phyloP scores from a whole-genome alignment of 1,139 yeast species.

The Protomyces pachydermus region DNA sequence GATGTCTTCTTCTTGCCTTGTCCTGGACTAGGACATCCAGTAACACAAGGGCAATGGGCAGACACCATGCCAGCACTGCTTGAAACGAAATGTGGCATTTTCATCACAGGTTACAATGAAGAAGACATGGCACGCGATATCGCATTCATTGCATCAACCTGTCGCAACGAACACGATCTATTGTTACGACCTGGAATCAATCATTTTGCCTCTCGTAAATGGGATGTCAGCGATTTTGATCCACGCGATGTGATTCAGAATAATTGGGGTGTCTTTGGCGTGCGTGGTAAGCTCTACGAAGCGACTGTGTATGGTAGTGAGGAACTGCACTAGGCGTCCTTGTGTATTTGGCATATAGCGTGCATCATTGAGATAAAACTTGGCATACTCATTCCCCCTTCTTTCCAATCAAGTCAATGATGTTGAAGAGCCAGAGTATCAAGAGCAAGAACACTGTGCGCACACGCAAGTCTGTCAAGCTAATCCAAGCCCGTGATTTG shows the following conservation, averaged over 20 bases:
- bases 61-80: conserved; percentile 77
- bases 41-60: conserved; percentile 71
- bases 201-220: conserved; percentile 23
- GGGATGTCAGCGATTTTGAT: conserved; percentile 22
- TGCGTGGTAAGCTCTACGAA: conserved; percentile 25
- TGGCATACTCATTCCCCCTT: background rate
- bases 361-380: background rate
- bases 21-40: conserved; percentile 87
- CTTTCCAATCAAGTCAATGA: background rate
- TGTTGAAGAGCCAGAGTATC: background rate
- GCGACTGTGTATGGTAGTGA: conserved; percentile 16
- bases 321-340: background rate
- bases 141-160: conserved; percentile 15
- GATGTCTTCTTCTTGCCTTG: conserved; percentile 91
- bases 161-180: conserved; percentile 18
- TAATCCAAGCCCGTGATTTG: no score
- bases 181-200: conserved; percentile 19
- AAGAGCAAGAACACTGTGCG: background rate
- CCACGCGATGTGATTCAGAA: conserved; percentile 23
- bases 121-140: conserved; percentile 66
- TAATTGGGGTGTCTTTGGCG: conserved; percentile 25
- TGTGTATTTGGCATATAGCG: background rate
- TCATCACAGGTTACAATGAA: conserved; percentile 83
- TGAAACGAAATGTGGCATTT: conserved; percentile 88
- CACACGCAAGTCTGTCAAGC: background rate